Conservation (phyloP, 2,329 filamentous ascomycete species). For the Clarireedia paspali region DNA sequence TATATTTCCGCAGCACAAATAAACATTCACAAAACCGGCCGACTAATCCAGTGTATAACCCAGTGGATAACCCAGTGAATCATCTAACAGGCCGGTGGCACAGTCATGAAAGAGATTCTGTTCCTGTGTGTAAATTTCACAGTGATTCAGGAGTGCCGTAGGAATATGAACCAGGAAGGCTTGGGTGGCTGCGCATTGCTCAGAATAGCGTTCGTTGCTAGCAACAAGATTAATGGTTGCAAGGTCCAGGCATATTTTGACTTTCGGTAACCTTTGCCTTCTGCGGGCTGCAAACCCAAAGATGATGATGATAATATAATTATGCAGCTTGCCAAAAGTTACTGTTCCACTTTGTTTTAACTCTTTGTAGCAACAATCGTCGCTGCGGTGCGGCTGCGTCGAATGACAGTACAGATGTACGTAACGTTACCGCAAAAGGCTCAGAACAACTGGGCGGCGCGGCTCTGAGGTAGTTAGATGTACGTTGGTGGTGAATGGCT, state of each 20-base stretch:
- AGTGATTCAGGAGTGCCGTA: slow-evolving; percentile 2
- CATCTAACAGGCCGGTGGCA: background rate
- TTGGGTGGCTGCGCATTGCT: background rate
- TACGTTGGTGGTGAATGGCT: no score
- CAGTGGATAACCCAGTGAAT: background rate
- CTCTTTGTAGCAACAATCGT: slow-evolving; percentile 5
- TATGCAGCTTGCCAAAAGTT: slow-evolving; percentile 12
- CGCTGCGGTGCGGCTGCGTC: background rate
- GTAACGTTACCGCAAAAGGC: slow-evolving; percentile 4
- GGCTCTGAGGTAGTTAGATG: no score
- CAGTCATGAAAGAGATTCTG: background rate
- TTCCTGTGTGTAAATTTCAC: background rate
- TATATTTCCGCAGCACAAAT: slow-evolving; percentile 23
- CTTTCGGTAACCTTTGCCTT: background rate
- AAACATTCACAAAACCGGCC: background rate
- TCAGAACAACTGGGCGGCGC: background rate
- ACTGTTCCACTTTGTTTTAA: background rate
- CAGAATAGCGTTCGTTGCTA: slow-evolving; percentile 1
- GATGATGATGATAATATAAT: slow-evolving; percentile 1
- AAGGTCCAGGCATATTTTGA: background rate
- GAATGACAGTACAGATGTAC: background rate
- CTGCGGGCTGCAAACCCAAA: background rate
- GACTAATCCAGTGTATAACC: background rate
- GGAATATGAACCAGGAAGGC: slow-evolving; percentile 2
- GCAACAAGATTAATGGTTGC: background rate